Evolutionary conservation across 2,329 filamentous ascomycete species (phyloP), one percentile per base, ranked within the genome.

Genomic region (Paraphaeosphaeria minitans): DNA sequence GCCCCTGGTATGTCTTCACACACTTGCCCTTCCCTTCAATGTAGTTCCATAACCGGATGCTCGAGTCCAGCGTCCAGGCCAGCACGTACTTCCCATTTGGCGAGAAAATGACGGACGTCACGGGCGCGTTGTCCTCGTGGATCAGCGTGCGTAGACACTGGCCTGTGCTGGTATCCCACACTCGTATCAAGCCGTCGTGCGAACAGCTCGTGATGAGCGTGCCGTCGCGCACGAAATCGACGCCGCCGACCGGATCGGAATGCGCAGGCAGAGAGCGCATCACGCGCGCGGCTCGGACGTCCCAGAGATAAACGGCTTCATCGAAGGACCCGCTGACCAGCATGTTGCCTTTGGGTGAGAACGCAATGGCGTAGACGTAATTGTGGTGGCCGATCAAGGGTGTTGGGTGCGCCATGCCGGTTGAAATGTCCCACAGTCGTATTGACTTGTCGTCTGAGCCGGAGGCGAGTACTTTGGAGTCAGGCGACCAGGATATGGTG

Each of bases 291-390:
- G 92, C 92, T 14, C 95, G 85, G 14, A 98, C 91, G 76, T 99
- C 95, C 95, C 95, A 99, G 5, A 99, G 79, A 65, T 97, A 97
- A 0, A 99, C 92, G 4, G 95, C 95, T 80, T 99, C 95, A 67
- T 99, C 95, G 78, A 97, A 98, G 64, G 91, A 96, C 13, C 95
- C 95, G 65, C 91, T 96, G 16, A 93, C 95, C 35, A 99, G 85
- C 73, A 98, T 97, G 73, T 99, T 99, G 24, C 95, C 95, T 76
- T 97, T 98, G 1, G 95, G 95, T n/a, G 92, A 94, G 77, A 98
- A 98, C 6, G 93, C 93, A 35, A 99, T 82, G 52, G 90, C 92
- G 78, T 96, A 97, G 33, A 99, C 89, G 77, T 98, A 98, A 78
- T 96, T 98, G 77, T 97, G 93, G 71, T 99, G 95, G 2, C 95